A percentile compares a stretch with the other conserved stretches of the same genome.
Evolutionary conservation across 306 rosid genomes (phyloP).

Genomic region (Macrotyloma uniflorum): DNA sequence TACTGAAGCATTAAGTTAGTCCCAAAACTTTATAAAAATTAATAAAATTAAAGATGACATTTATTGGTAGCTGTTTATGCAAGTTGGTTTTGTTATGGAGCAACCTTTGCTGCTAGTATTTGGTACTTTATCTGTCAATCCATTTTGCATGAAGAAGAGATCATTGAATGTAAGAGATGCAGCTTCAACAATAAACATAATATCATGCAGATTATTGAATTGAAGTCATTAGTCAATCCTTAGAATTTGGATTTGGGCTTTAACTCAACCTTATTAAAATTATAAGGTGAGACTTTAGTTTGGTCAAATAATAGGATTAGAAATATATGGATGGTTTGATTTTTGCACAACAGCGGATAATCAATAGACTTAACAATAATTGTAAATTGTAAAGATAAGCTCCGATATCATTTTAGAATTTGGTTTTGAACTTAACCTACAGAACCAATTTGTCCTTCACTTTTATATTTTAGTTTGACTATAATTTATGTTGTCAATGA

Average conservation of each 20-base stretch:
- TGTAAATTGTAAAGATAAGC: too few relatives aligned
- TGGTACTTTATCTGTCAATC: neutral
- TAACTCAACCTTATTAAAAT: neutral
- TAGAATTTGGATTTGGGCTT: neutral
- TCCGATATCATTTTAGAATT: too few relatives aligned
- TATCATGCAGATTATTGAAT: neutral
- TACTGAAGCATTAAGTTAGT: neutral
- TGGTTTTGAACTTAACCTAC: too few relatives aligned
- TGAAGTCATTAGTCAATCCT: neutral
- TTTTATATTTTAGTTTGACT: too few relatives aligned
- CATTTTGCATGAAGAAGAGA: neutral
- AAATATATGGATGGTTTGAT: too few relatives aligned
- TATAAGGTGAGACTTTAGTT: neutral
- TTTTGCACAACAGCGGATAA: too few relatives aligned
- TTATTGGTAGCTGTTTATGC: slow-evolving; percentile 4
- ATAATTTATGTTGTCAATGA: neutral
- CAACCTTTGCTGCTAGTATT: slow-evolving; percentile 11
- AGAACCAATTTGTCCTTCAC: too few relatives aligned
- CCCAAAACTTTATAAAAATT: neutral
- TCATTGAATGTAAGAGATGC: slow-evolving; percentile 8
- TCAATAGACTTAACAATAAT: neutral
- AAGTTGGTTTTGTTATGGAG: neutral
- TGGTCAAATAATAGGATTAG: too few relatives aligned
- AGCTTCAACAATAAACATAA: neutral
- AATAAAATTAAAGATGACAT: neutral